Percentiles rank a stretch among this genome's conserved stretches.
phyloP scores from a whole-genome alignment of 2,329 filamentous ascomycete species.

The Ophiosphaerella korrae region DNA sequence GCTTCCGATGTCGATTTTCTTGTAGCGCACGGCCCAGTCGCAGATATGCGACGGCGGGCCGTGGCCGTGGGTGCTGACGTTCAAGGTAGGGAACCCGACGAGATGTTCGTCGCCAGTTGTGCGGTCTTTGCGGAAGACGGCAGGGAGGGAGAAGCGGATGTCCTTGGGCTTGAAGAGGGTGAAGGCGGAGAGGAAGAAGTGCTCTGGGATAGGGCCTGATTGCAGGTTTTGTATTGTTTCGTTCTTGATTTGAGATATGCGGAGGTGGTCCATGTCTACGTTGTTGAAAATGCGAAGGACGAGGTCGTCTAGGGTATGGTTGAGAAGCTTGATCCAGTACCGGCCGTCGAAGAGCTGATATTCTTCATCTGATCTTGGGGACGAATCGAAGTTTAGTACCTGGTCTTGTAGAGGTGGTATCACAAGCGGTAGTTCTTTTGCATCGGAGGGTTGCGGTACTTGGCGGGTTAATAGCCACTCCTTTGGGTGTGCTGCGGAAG shows the following conservation, averaged over 20 bases:
- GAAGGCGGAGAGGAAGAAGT: constrained; percentile 18
- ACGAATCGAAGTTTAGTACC: not conserved
- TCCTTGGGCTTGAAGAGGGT: constrained; percentile 23
- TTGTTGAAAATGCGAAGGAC: constrained; percentile 44
- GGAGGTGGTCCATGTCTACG: constrained; percentile 16
- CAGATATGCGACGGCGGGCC: constrained; percentile 13
- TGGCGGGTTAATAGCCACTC: constrained; percentile 39
- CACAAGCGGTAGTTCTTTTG: not conserved
- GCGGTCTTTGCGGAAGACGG: constrained; percentile 23
- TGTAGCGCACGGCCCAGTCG: constrained; percentile 31
- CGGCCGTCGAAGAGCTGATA: constrained; percentile 61
- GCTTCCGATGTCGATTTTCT: constrained; percentile 28
- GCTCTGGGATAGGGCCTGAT: constrained; percentile 4
- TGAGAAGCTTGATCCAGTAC: constrained; percentile 59
- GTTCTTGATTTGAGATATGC: constrained; percentile 1
- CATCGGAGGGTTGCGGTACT: constrained; percentile 15
- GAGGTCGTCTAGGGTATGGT: constrained; percentile 37
- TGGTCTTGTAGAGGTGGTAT: constrained; percentile 20
- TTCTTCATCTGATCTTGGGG: not conserved
- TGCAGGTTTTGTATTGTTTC: not conserved
- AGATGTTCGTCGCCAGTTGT: constrained; percentile 20
- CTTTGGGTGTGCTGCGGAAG: constrained; percentile 6
- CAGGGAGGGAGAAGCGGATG: constrained; percentile 28
- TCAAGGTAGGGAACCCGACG: constrained; percentile 31
- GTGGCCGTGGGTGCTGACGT: constrained; percentile 16